phyloP scores from a whole-genome alignment of 192 early-diverging fungal genomes.

The Radiomyces spectabilis region DNA sequence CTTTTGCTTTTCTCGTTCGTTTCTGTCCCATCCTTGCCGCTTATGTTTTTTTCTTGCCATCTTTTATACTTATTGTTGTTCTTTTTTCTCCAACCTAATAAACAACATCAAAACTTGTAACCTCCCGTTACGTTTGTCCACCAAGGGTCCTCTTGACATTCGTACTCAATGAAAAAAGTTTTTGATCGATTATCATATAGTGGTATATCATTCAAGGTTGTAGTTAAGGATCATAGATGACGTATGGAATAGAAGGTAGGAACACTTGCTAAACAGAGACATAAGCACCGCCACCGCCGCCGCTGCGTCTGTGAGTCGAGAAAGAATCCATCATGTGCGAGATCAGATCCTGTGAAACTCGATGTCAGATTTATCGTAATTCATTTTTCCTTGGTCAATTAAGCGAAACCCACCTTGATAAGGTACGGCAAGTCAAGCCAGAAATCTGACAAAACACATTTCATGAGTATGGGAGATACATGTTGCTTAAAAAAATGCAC shows the following conservation, averaged over 20 bases:
- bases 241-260: not conserved
- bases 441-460: constrained; percentile 9
- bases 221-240: no score
- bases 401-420: constrained; percentile 10
- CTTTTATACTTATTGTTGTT: not conserved
- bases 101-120: not conserved
- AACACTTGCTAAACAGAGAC: constrained; percentile 4
- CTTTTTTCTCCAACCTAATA: not conserved
- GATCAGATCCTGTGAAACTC: not conserved
- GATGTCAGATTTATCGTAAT: not conserved
- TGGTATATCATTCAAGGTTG: no score
- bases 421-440: constrained; percentile 15
- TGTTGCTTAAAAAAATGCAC: not conserved
- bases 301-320: not conserved
- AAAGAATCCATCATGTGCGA: constrained; percentile 12
- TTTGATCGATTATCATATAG: no score
- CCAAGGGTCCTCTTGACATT: no score
- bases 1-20: not conserved
- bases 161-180: no score
- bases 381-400: no score
- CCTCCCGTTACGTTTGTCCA: no score
- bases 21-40: not conserved
- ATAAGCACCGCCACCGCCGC: constrained; percentile 10
- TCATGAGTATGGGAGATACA: not conserved
- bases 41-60: not conserved